These are phyloP conservation scores for Myriangium duriaei DNA, from an alignment of 2,329 filamentous ascomycete species.

Conservation along the genomic window DNA sequence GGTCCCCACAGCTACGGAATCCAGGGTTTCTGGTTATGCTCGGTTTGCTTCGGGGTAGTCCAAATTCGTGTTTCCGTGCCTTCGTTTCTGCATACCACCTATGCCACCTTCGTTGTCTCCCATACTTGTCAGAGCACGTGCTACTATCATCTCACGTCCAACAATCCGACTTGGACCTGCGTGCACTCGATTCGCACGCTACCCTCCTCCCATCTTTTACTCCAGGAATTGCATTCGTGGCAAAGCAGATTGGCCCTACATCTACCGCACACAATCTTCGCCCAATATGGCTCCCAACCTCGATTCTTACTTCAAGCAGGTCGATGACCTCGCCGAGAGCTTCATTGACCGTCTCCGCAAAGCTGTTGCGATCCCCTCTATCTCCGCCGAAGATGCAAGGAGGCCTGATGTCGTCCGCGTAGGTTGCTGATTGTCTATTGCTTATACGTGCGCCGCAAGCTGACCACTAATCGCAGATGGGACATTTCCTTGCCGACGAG, in stretches of 20 bases:
- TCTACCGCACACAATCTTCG: slow-evolving; percentile 27
- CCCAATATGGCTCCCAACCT: slow-evolving; percentile 72
- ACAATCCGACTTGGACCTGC: too few relatives aligned
- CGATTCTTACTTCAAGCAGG: slow-evolving; percentile 85
- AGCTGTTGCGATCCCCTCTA: slow-evolving; percentile 90
- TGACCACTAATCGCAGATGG: slow-evolving; percentile 46
- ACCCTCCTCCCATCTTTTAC: neutral
- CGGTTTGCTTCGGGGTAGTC: too few relatives aligned
- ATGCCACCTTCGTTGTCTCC: too few relatives aligned
- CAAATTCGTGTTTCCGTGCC: too few relatives aligned
- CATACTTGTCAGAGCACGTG: too few relatives aligned
- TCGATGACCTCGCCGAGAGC: slow-evolving; percentile 62
- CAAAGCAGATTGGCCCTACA: slow-evolving; percentile 30
- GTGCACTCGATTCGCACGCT: too few relatives aligned
- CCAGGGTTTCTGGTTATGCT: too few relatives aligned
- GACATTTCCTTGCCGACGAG: slow-evolving; percentile 74
- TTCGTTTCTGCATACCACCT: too few relatives aligned
- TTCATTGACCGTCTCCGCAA: slow-evolving; percentile 86
- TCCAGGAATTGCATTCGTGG: neutral
- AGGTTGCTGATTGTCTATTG: slow-evolving; percentile 14
- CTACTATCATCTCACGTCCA: too few relatives aligned
- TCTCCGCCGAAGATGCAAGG: slow-evolving; percentile 82
- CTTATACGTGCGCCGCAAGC: neutral
- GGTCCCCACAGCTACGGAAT: too few relatives aligned
- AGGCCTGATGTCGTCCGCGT: slow-evolving; percentile 80